phyloP scores from a whole-genome alignment of 1,139 yeast species.

The Hanseniaspora uvarum region DNA sequence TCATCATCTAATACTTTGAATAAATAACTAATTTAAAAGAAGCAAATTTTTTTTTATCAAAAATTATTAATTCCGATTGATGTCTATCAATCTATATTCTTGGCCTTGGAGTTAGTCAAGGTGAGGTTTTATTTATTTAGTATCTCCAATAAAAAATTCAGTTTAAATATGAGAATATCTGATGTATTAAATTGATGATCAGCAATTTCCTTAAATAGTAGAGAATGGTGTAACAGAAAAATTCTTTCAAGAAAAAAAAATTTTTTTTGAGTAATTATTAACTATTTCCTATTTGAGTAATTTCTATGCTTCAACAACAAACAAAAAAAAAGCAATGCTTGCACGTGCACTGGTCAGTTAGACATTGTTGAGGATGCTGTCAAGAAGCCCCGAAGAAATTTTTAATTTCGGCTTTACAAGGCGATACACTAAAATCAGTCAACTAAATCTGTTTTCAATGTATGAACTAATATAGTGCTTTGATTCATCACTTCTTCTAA shows the following conservation, averaged over 20 bases:
- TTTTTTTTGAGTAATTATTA: background rate
- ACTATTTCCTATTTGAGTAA: background rate
- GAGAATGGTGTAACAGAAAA: too few relatives aligned
- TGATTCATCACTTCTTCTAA: too few relatives aligned
- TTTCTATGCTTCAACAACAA: background rate
- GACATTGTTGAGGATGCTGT: too few relatives aligned
- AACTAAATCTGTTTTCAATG: too few relatives aligned
- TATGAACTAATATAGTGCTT: too few relatives aligned
- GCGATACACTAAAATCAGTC: too few relatives aligned
- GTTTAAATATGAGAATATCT: too few relatives aligned
- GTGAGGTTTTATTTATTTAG: background rate
- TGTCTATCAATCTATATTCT: constrained; percentile 1
- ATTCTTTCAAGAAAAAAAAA: background rate
- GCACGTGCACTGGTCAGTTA: too few relatives aligned
- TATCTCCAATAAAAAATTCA: too few relatives aligned
- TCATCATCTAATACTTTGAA: constrained; percentile 10
- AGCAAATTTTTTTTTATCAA: background rate
- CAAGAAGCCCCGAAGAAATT: too few relatives aligned
- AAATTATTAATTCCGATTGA: constrained; percentile 1
- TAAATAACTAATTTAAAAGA: background rate
- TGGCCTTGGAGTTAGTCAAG: background rate
- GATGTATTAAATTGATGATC: background rate
- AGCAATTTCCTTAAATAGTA: background rate
- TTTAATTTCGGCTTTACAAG: too few relatives aligned
- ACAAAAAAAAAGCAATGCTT: background rate